Percentiles rank a stretch among this genome's conserved stretches.
phyloP scores from a whole-genome alignment of 352 stramenopile species.

The Phytophthora palmivora region DNA sequence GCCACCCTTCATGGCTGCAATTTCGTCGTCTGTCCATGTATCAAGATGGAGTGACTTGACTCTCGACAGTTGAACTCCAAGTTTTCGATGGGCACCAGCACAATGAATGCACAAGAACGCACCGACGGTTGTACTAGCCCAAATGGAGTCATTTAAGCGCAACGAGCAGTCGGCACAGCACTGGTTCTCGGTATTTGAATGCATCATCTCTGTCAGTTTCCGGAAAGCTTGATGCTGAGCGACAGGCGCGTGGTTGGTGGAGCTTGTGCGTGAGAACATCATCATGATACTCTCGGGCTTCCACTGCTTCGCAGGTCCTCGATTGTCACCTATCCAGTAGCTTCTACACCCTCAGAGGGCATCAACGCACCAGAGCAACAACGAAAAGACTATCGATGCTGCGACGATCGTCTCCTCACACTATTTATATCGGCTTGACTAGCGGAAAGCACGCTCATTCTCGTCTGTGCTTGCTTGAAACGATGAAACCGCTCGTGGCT shows the following conservation, averaged over 20 bases:
- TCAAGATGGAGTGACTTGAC: constrained; percentile 87
- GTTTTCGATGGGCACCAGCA: constrained; percentile 93
- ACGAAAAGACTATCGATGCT: constrained; percentile 13
- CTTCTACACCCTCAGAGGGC: background rate
- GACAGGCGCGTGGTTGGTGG: constrained; percentile 25
- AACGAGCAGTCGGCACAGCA: constrained; percentile 82
- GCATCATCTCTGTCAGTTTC: constrained; percentile 73
- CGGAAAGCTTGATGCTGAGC: constrained; percentile 49
- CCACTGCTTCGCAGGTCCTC: background rate
- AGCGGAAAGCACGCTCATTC: constrained; percentile 10
- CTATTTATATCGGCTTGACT: constrained; percentile 34
- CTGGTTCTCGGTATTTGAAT: constrained; percentile 66
- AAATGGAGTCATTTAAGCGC: constrained; percentile 87
- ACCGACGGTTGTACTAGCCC: constrained; percentile 94
- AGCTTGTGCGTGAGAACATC: constrained; percentile 46
- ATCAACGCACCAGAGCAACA: background rate
- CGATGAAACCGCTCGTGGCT: constrained; percentile 29
- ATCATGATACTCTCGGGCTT: constrained; percentile 32
- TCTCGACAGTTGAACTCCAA: constrained; percentile 96
- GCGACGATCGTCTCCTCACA: background rate
- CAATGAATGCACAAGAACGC: constrained; percentile 97
- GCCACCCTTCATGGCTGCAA: constrained; percentile 71
- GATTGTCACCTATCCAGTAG: background rate
- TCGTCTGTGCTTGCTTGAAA: constrained; percentile 10
- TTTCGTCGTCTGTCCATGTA: constrained; percentile 77